A percentile compares a stretch with the other conserved stretches of the same genome.
These are phyloP conservation scores for Hondaea fermentalgiana DNA, from an alignment of 108 stramenopile genomes.

Conservation along the genomic window DNA sequence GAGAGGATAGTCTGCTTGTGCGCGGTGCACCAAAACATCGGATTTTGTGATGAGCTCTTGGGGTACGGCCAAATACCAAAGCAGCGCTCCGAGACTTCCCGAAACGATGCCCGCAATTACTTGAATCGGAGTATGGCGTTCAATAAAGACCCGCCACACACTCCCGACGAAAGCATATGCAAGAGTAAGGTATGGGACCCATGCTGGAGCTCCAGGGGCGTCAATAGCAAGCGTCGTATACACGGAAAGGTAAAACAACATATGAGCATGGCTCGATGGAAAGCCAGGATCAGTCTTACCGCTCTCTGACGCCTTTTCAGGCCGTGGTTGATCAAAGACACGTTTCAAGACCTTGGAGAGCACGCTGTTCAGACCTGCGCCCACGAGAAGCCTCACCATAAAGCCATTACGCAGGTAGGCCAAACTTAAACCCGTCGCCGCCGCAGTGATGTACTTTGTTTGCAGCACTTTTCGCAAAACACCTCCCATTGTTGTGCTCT, in stretches of 20 bases:
- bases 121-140: background rate
- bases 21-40: background rate
- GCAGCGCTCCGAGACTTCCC: background rate
- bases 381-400: background rate
- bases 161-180: background rate
- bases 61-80: background rate
- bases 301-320: background rate
- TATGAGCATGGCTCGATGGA: slow-evolving; percentile 1
- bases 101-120: background rate
- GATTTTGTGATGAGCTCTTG: background rate
- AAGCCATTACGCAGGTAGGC: background rate
- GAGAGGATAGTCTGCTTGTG: background rate
- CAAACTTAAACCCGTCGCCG: background rate
- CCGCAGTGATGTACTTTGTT: background rate
- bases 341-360: background rate
- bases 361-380: background rate
- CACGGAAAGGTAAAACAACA: background rate
- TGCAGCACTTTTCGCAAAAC: background rate
- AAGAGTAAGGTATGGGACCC: background rate
- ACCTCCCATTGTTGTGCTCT: too few species aligned
- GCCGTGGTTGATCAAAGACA: background rate
- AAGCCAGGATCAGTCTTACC: background rate
- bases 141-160: background rate
- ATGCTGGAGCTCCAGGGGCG: background rate
- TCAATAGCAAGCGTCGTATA: background rate